Percentiles rank a stretch among this genome's conserved stretches.
Conservation (phyloP, 164 flowering plant genomes). For the grape (Vitis vinifera) region ASM3070453v1 NC_081812.1:14360501-14361000, state of each 20-base stretch:
- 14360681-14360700: neutral
- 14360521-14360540: constrained; percentile 20
- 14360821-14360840: neutral
- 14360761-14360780: neutral
- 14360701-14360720: neutral
- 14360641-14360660: neutral
- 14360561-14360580: constrained; percentile 7
- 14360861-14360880: neutral
- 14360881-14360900: neutral
- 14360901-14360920: neutral
- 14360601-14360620: constrained; percentile 3
- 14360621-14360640: neutral
- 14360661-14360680: neutral
- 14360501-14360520: no score
- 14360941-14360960: neutral
- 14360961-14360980: neutral
- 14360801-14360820: neutral
- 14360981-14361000: neutral
- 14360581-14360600: neutral
- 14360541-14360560: constrained; percentile 18
- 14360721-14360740: no score
- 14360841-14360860: neutral
- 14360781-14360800: neutral
- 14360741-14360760: neutral
- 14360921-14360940: neutral